Evolutionary conservation across 176 grass and related monocot genomes (phyloP).

Genomic region (Cocos nucifera): DNA sequence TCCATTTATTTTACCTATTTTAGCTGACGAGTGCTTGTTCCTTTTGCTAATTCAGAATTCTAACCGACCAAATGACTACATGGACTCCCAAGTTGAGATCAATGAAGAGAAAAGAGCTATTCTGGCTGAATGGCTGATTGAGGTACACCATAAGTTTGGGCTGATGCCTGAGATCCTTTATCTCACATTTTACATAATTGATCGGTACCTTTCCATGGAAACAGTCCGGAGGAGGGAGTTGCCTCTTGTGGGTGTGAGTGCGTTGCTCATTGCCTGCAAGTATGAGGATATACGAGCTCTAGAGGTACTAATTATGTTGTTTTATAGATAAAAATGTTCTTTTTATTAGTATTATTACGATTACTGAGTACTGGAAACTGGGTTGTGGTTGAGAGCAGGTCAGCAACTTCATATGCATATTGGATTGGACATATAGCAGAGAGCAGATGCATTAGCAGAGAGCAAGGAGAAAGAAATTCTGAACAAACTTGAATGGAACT

Average conservation of each 20-base stretch:
- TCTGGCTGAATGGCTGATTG: conserved; percentile 11
- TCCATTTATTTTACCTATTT: too few relatives aligned
- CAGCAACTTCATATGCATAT: conserved; percentile 5
- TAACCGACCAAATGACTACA: background rate
- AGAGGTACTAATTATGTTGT: background rate
- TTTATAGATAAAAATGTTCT: background rate
- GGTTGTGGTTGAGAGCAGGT: conserved; percentile 4
- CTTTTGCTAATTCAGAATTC: background rate
- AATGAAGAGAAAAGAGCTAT: conserved; percentile 12
- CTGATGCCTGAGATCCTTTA: conserved; percentile 11
- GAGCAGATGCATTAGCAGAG: conserved; percentile 11
- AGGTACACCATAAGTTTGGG: conserved; percentile 12
- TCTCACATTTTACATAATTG: background rate
- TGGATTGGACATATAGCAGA: conserved; percentile 3
- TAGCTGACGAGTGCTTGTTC: background rate
- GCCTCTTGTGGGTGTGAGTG: conserved; percentile 4
- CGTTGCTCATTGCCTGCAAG: conserved; percentile 14
- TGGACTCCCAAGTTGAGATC: conserved; percentile 14
- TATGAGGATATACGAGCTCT: conserved; percentile 18
- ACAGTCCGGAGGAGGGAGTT: background rate
- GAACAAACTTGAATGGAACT: conserved; percentile 50
- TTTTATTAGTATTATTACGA: background rate
- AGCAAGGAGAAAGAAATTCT: conserved; percentile 7
- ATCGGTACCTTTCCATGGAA: conserved; percentile 6
- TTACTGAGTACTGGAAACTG: background rate